A percentile compares a stretch with the other conserved stretches of the same genome.
Conservation (phyloP, 441 rosid genomes). For the Flueggea neowawraea region DNA sequence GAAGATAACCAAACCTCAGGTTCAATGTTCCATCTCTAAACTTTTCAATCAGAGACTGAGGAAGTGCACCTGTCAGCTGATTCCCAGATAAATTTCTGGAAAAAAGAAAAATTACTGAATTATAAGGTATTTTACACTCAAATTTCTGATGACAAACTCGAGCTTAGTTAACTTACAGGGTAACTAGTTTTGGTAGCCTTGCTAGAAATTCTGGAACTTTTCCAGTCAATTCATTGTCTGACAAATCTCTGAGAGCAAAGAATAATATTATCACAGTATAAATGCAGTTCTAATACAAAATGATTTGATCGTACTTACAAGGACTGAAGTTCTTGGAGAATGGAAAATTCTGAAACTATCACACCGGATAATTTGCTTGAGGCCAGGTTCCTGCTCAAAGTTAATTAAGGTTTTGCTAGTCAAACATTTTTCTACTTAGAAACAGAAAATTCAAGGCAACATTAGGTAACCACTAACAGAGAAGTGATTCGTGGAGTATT, state of each 20-base stretch:
- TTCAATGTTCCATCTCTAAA: conserved; percentile 5
- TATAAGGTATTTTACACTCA: too few relatives aligned
- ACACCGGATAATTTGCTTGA: conserved; percentile 19
- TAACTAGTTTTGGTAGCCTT: conserved; percentile 7
- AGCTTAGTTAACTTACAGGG: conserved; percentile 13
- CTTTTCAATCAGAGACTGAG: conserved; percentile 9
- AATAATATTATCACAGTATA: too few relatives aligned
- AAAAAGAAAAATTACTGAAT: too few relatives aligned
- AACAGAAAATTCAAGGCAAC: too few relatives aligned
- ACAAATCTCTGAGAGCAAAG: conserved; percentile 13
- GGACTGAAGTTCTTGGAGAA: background rate
- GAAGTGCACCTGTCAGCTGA: conserved; percentile 16
- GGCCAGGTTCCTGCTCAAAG: conserved; percentile 16
- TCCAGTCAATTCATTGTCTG: conserved; percentile 16
- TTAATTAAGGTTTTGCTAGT: too few relatives aligned
- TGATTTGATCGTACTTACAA: conserved; percentile 5
- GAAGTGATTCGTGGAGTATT: conserved; percentile 25
- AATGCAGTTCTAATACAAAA: too few relatives aligned
- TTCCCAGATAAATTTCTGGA: conserved; percentile 19
- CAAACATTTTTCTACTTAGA: too few relatives aligned
- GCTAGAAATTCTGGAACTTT: conserved; percentile 20
- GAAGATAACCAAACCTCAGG: conserved; percentile 14
- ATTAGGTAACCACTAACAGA: conserved; percentile 22
- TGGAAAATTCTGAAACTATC: conserved; percentile 15
- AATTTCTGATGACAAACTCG: background rate